Conservation (phyloP, 805 yeast species). For the Komagataella kurtzmanii region DNA sequence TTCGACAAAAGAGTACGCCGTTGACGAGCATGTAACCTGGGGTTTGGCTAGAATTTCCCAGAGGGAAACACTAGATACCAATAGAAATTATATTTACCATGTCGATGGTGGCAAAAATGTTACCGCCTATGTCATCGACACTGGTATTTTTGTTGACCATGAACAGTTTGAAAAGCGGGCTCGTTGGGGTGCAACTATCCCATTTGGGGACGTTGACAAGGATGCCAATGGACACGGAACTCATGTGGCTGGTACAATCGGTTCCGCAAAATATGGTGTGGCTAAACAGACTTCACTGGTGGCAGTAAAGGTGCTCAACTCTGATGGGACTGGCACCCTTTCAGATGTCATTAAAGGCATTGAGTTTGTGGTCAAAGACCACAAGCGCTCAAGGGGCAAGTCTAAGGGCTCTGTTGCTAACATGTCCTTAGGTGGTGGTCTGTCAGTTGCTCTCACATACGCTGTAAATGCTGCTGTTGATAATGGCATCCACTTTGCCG, state of each 20-base stretch:
- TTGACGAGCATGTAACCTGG: not conserved
- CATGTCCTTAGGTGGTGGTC: conserved; percentile 66
- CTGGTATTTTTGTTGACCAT: conserved; percentile 57
- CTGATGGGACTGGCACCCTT: conserved; percentile 56
- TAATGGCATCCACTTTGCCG: conserved; percentile 60
- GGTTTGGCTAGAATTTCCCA: not conserved
- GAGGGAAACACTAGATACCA: not conserved
- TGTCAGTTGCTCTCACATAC: conserved; percentile 49
- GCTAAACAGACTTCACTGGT: conserved; percentile 58
- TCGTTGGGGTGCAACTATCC: conserved; percentile 43
- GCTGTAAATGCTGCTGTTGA: conserved; percentile 68
- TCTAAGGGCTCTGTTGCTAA: conserved; percentile 52
- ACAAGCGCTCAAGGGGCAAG: conserved; percentile 29
- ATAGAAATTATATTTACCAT: not conserved
- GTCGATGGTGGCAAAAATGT: conserved; percentile 37
- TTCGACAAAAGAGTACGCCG: not conserved
- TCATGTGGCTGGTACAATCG: conserved; percentile 84
- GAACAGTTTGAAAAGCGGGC: conserved; percentile 58
- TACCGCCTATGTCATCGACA: conserved; percentile 68
- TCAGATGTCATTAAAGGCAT: conserved; percentile 53
- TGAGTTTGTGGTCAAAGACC: conserved; percentile 38
- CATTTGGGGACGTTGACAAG: conserved; percentile 29
- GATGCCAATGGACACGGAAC: conserved; percentile 81
- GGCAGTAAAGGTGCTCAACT: conserved; percentile 65
- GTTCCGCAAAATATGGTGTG: conserved; percentile 70